Base-by-base conservation (phyloP, 805 yeast genomes). In the Yarrowia porcina region DNA sequence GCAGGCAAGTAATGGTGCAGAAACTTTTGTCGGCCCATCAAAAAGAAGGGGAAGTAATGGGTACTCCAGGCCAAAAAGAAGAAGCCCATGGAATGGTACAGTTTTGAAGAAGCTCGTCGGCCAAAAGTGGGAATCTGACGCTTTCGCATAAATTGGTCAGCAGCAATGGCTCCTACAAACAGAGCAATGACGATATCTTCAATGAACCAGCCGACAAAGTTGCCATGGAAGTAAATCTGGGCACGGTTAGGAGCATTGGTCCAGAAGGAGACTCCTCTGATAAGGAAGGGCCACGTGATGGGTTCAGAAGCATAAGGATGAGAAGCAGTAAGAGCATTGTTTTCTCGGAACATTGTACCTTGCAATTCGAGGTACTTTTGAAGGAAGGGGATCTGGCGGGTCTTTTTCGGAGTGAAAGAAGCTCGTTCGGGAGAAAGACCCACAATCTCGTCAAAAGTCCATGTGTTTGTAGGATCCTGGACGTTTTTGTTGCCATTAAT, bases 241-340 rank as follows among this genome's bases (percentile, higher is more conserved):
- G 80, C 79, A 66, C 80, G 82, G 61, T 60, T 60, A 21, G 62
- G 65, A 61, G 80, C 79, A 65, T 88, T 85, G 45, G 96, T 92
- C 97, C 98, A 94, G 80, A 93, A 94, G 1, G 97, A 90, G 39
- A 94, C 97, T 68, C 99, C 99, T 15, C 89, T 83, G 62, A 87
- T 74, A 63, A 94, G 82, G 66, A 89, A 80, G 18, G 99, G 99
- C 99, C 99, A 94, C 8, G 87, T 77, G 67, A 84, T 82, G 2
- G 99, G 99, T 66, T 84, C 86, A 4, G 97, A 90, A 10, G 97
- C 97, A 78, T 89, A 94, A 49, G 99, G 99, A 75, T 94, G 99
- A 25, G 89, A 90, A 15, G 92, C 81, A 1, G 91, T 81, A 67
- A 94, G 80, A 68, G 87, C 85, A 77, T 93, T 94, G 77, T 94